A percentile compares a stretch with the other conserved stretches of the same genome.
Conservation (phyloP, 306 rosid species). For the Sphenostylis stenocarpa region DNA sequence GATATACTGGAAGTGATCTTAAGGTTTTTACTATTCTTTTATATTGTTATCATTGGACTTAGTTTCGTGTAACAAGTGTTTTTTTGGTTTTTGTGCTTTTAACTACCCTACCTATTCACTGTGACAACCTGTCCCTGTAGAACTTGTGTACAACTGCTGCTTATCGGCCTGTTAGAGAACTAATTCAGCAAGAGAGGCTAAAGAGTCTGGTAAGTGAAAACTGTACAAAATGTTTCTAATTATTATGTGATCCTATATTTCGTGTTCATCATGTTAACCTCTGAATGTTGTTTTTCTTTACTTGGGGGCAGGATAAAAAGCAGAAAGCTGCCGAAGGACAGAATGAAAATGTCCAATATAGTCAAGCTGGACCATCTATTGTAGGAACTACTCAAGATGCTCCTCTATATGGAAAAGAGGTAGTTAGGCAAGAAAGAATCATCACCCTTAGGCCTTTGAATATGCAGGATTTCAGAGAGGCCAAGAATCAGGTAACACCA, state of each 20-base stretch:
- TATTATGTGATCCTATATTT: neutral
- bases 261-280: conserved; percentile 10
- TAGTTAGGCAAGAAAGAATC: conserved; percentile 52
- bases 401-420: neutral
- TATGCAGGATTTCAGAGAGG: conserved; percentile 80
- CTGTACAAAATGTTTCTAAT: neutral
- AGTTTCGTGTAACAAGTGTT: neutral
- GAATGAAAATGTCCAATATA: conserved; percentile 19
- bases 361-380: neutral
- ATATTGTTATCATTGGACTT: neutral
- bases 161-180: conserved; percentile 83
- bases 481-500: conserved; percentile 68
- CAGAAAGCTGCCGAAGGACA: conserved; percentile 44
- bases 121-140: conserved; percentile 42
- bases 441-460: conserved; percentile 79
- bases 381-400: neutral
- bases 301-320: conserved; percentile 58
- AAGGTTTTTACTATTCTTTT: conserved; percentile 50
- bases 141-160: conserved; percentile 93
- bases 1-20: conserved; percentile 92
- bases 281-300: neutral
- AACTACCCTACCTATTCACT: neutral
- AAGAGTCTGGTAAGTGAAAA: conserved; percentile 60
- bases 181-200: conserved; percentile 79
- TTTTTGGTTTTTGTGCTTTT: conserved; percentile 7